A percentile compares a stretch with the other conserved stretches of the same genome.
Conservation (phyloP, 441 rosid genomes). For the Populus hybrid region DNA sequence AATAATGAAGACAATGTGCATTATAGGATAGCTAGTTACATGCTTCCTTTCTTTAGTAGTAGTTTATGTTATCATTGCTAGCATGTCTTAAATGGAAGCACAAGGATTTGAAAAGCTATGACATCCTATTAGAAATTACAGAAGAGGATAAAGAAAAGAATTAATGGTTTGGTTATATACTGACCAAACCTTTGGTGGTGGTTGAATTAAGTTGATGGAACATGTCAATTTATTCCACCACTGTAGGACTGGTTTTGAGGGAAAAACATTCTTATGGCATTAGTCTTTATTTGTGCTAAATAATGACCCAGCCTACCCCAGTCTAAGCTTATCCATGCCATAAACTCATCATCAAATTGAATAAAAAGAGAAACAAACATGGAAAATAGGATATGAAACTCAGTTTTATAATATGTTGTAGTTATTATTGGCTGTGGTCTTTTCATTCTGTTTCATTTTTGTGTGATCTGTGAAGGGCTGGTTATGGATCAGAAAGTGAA, state of each 20-base stretch:
- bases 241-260: neutral
- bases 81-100: neutral
- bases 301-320: neutral
- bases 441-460: neutral
- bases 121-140: neutral
- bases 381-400: neutral
- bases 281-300: neutral
- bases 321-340: neutral
- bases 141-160: neutral
- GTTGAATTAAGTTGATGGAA: neutral
- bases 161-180: neutral
- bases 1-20: neutral
- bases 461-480: conserved; percentile 43
- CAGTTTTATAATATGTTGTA: neutral
- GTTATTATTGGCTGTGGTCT: neutral
- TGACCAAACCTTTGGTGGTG: neutral
- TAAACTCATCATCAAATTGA: neutral
- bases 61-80: neutral
- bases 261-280: neutral
- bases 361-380: neutral
- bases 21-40: neutral
- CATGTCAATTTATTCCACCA: neutral
- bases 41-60: neutral
- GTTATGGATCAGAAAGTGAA: conserved; percentile 80
- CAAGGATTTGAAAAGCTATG: neutral